Percentiles rank a stretch among this genome's conserved stretches.
These are phyloP conservation scores for Globisporangium uncinulatum DNA, from an alignment of 352 stramenopile genomes.

Conservation along the genomic window DNA sequence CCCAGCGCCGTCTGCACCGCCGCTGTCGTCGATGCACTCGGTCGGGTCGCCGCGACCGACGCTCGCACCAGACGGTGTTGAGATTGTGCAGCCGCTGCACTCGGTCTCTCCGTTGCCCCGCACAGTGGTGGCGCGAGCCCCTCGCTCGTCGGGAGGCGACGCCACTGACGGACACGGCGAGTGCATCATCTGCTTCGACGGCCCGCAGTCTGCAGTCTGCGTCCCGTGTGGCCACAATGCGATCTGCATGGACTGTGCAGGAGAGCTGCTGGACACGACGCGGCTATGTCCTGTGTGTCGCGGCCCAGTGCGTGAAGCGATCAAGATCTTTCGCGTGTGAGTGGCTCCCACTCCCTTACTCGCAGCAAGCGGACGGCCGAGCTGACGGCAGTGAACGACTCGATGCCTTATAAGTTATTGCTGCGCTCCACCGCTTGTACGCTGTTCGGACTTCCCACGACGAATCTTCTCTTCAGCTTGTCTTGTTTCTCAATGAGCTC, in stretches of 20 bases:
- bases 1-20: conserved; percentile 28
- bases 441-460: not conserved
- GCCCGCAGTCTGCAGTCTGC: conserved; percentile 61
- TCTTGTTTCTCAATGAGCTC: not conserved
- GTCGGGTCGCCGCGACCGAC: conserved; percentile 33
- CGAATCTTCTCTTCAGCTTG: not conserved
- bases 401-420: not conserved
- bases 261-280: conserved; percentile 56
- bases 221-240: conserved; percentile 84
- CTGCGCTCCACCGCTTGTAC: not conserved
- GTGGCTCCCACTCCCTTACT: not conserved
- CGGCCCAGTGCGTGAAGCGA: conserved; percentile 61
- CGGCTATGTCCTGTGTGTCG: conserved; percentile 73
- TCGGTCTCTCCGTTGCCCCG: conserved; percentile 3
- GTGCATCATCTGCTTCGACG: conserved; percentile 85
- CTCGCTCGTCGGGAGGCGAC: not conserved
- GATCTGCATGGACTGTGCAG: conserved; percentile 78
- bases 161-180: conserved; percentile 22
- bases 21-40: conserved; percentile 16
- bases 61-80: conserved; percentile 61
- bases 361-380: too few species aligned
- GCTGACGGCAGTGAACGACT: not conserved
- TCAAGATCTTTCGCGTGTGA: conserved; percentile 74
- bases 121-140: conserved; percentile 4
- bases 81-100: conserved; percentile 63